Conservation (phyloP, 2,329 filamentous ascomycete species). For the Chrysosporium keratinophilum region DNA sequence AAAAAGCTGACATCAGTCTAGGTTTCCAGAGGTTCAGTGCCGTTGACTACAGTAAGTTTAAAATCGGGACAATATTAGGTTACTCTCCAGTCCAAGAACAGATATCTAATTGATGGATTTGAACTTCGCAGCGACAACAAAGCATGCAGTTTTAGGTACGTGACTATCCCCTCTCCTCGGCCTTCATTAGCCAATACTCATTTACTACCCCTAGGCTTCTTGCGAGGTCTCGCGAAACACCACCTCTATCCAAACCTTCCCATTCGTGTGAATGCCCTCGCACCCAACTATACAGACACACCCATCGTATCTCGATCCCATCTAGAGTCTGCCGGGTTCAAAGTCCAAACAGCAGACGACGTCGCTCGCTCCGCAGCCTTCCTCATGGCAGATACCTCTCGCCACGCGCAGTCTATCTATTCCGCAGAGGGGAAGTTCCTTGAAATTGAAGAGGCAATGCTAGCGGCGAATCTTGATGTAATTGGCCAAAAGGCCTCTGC, state of each 20-base stretch:
- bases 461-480: not conserved
- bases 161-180: not conserved
- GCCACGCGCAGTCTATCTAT: constrained; percentile 47
- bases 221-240: constrained; percentile 37
- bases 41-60: constrained; percentile 41
- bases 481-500: not conserved
- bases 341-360: constrained; percentile 37
- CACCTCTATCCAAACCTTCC: constrained; percentile 22
- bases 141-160: constrained; percentile 46
- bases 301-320: constrained; percentile 36
- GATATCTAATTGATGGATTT: not conserved
- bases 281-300: constrained; percentile 47
- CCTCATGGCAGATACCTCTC: constrained; percentile 40
- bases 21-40: constrained; percentile 41
- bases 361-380: constrained; percentile 43
- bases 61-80: constrained; percentile 2
- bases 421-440: constrained; percentile 40
- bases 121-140: constrained; percentile 36
- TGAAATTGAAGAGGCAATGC: constrained; percentile 43
- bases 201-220: constrained; percentile 25
- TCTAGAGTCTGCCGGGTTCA: constrained; percentile 33
- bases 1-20: not conserved
- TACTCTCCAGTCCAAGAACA: not conserved
- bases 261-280: constrained; percentile 47
- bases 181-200: not conserved